These are phyloP conservation scores for Auricularia heimuer DNA, from an alignment of 768 basidiomycete genomes.

Conservation along the genomic window DNA sequence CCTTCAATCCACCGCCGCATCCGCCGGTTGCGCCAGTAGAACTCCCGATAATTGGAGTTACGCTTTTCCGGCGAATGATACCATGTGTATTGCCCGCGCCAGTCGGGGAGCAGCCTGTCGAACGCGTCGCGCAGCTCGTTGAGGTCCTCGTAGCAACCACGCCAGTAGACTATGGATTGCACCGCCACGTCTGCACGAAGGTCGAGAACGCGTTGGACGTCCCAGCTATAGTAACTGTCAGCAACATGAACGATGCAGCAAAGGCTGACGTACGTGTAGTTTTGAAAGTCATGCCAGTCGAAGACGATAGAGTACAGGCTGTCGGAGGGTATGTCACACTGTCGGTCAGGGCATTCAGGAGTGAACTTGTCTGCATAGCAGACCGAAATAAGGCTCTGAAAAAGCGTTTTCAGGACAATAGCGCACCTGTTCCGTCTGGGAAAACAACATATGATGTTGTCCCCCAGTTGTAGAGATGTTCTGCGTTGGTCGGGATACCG, in stretches of 20 bases:
- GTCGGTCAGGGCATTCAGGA: not conserved
- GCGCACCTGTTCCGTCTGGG: not conserved
- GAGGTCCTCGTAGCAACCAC: not conserved
- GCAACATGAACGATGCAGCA: not conserved
- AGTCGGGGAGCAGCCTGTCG: not conserved
- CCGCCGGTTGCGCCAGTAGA: constrained; percentile 1
- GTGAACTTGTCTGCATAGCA: not conserved
- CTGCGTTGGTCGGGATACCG: not conserved
- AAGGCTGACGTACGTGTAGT: not conserved
- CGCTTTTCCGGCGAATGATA: not conserved
- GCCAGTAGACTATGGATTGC: not conserved
- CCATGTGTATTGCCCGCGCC: not conserved
- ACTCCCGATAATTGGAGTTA: not conserved
- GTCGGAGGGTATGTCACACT: not conserved
- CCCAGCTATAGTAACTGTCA: not conserved
- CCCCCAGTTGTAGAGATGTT: not conserved
- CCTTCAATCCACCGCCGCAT: not conserved
- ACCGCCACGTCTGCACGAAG: not conserved
- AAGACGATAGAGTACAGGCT: not conserved
- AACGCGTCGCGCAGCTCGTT: not conserved
- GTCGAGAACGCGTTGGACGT: not conserved
- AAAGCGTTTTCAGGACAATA: not conserved
- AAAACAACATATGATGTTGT: not conserved
- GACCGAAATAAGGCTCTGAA: not conserved
- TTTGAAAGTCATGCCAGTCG: not conserved